These are phyloP conservation scores for Lipomyces mesembrius DNA, from an alignment of 805 yeast genomes.

Conservation along the genomic window DNA sequence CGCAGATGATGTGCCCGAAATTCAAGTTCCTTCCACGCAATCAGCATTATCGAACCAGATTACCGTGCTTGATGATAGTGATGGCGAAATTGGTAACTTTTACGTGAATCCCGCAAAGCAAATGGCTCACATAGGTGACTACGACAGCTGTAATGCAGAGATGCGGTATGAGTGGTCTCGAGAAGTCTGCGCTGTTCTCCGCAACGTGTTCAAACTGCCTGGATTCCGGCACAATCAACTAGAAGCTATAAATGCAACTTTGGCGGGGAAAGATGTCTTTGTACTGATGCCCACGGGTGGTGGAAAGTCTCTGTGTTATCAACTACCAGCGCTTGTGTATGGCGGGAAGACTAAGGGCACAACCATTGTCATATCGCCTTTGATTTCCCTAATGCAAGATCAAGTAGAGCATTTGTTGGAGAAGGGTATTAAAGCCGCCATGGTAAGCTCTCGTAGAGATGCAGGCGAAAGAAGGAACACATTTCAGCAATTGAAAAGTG, in stretches of 20 bases:
- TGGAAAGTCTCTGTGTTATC: slow-evolving; percentile 95
- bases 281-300: slow-evolving; percentile 99
- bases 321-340: slow-evolving; percentile 83
- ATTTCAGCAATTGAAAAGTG: slow-evolving; percentile 64
- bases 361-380: slow-evolving; percentile 90
- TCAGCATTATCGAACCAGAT: not conserved
- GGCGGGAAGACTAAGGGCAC: slow-evolving; percentile 80
- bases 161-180: slow-evolving; percentile 60
- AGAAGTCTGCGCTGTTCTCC: slow-evolving; percentile 66
- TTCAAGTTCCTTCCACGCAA: slow-evolving; percentile 12
- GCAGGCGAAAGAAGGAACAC: slow-evolving; percentile 66
- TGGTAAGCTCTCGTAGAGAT: slow-evolving; percentile 80
- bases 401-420: slow-evolving; percentile 81
- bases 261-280: slow-evolving; percentile 82
- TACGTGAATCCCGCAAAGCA: slow-evolving; percentile 20
- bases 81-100: not conserved
- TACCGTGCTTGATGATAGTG: slow-evolving; percentile 10
- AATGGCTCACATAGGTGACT: slow-evolving; percentile 24
- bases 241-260: slow-evolving; percentile 81
- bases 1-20: slow-evolving; percentile 12
- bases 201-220: slow-evolving; percentile 62
- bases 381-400: slow-evolving; percentile 96
- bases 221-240: slow-evolving; percentile 81
- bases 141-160: slow-evolving; percentile 17
- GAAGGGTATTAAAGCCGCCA: slow-evolving; percentile 76